Base-by-base conservation (phyloP, 257 asterid species). In the Anisodus acutangulus region DNA sequence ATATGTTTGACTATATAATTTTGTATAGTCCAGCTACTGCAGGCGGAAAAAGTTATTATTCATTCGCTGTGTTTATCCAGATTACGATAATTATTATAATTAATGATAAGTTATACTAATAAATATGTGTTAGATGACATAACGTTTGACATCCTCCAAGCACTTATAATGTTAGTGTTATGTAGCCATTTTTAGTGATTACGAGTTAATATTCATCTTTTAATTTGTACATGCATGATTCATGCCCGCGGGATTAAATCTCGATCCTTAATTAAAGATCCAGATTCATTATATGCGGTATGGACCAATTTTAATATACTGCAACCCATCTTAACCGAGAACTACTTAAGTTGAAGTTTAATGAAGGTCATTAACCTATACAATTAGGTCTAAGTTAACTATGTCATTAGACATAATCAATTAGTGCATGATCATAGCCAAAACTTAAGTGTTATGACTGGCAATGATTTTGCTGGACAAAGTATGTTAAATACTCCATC, bases 261-360 rank as follows among this genome's bases (percentile, higher is more conserved):
- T 71, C n/a, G 58, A 71, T 43, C 79, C 79, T 16, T 41, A 69
- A 39, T 71, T 71, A 71, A 45, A n/a, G 79, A 71, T 71, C 58
- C 58, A 43, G 58, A n/a, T 63, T 45, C 37, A 71, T 62, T n/a
- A 17, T 6, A 60, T n/a, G 67, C 26, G 31, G 26, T 0, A 62
- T 8, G 9, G 59, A 5, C 22, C 16, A 58, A 58, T 58, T 58
- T 6, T 58, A 17, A 54, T 54, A 54, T 12, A 54, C 17, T 54
- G 12, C 59, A 54, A 54, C 17, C 17, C 16, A 10, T 53, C 58
- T 11, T 53, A 10, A 10, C 16, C 11, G 4, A 53, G 4, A 53
- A 53, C 4, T 22, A 22, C 26, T 22, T 22, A 22, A 22, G 26
- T 22, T 22, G 26, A 22, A 22, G 26, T 22, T 22, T 11, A 66